Percentiles rank a stretch among this genome's conserved stretches.
Conservation (phyloP, 495 filamentous ascomycete genomes). For the Neurospora sp. region DNA sequence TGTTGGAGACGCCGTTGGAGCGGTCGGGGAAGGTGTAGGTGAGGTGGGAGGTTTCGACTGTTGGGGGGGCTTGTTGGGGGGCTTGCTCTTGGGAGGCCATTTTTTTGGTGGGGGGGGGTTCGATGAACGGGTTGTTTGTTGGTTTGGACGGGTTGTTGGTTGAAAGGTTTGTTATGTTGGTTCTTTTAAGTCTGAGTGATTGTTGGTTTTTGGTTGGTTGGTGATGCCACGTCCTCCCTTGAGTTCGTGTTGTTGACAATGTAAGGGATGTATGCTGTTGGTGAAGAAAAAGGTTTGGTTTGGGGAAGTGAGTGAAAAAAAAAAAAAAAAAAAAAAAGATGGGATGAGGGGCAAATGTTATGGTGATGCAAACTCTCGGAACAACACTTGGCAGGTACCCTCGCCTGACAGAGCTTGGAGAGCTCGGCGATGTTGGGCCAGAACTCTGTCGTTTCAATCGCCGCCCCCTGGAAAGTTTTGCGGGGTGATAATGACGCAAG, state of each 20-base stretch:
- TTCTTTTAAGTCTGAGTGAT: not conserved
- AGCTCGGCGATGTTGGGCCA: not conserved
- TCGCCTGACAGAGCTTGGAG: not conserved
- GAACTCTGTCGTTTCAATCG: not conserved
- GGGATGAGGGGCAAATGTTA: not conserved
- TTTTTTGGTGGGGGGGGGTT: not conserved
- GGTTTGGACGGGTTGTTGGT: not conserved
- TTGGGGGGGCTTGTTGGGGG: slow-evolving; percentile 17
- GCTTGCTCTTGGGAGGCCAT: not conserved
- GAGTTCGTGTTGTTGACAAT: not conserved
- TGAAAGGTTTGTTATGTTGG: not conserved
- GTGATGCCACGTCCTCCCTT: not conserved
- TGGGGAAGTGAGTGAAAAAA: not conserved
- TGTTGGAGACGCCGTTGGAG: slow-evolving; percentile 56
- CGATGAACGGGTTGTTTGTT: not conserved
- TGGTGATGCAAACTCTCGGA: not conserved
- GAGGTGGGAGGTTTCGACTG: slow-evolving; percentile 58
- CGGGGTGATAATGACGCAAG: not conserved
- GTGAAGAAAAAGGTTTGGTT: not conserved
- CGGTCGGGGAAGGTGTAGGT: slow-evolving; percentile 85
- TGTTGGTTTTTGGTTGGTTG: not conserved
- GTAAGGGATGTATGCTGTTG: not conserved
- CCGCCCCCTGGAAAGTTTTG: not conserved
- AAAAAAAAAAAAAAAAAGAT: not conserved
- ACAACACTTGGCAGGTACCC: not conserved